Evolutionary conservation across 2,329 filamentous ascomycete genomes (phyloP).

Genomic region (Apiospora kogelbergensis): DNA sequence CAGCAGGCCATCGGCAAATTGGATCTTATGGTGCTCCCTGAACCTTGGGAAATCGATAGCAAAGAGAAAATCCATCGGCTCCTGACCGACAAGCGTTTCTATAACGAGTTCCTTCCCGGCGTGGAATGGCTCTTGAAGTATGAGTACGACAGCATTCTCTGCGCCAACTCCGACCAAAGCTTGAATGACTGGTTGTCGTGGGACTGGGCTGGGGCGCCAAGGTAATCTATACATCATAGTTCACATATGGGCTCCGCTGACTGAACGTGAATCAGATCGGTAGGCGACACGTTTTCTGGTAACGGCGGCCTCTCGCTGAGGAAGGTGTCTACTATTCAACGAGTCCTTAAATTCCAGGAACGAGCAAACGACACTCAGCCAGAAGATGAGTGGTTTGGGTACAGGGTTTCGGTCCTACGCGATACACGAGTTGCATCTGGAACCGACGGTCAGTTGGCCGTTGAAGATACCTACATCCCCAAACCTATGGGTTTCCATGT

Average conservation of each 20-base stretch:
- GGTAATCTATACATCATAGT: constrained; percentile 31
- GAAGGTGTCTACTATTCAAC: constrained; percentile 49
- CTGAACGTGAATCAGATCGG: constrained; percentile 27
- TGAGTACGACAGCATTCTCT: constrained; percentile 56
- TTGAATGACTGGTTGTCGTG: constrained; percentile 55
- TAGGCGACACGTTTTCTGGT: constrained; percentile 47
- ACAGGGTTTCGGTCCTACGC: constrained; percentile 46
- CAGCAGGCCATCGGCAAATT: constrained; percentile 52
- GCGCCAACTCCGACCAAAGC: constrained; percentile 50
- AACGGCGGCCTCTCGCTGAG: constrained; percentile 56
- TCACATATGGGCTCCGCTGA: not conserved
- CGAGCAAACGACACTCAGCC: constrained; percentile 50
- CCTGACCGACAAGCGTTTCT: constrained; percentile 52
- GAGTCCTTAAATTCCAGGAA: constrained; percentile 47
- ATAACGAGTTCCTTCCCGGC: constrained; percentile 48
- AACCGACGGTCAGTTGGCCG: constrained; percentile 43
- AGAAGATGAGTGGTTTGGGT: constrained; percentile 57
- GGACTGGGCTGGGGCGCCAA: constrained; percentile 54
- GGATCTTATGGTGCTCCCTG: constrained; percentile 48
- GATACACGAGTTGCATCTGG: constrained; percentile 46
- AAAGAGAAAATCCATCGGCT: constrained; percentile 49
- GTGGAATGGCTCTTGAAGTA: constrained; percentile 57
- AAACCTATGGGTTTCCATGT: constrained; percentile 57
- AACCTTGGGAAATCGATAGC: constrained; percentile 44
- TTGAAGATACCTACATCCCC: constrained; percentile 49